Conservation (phyloP, 75 land plant genomes). For the Ceratopteris richardii region DNA sequence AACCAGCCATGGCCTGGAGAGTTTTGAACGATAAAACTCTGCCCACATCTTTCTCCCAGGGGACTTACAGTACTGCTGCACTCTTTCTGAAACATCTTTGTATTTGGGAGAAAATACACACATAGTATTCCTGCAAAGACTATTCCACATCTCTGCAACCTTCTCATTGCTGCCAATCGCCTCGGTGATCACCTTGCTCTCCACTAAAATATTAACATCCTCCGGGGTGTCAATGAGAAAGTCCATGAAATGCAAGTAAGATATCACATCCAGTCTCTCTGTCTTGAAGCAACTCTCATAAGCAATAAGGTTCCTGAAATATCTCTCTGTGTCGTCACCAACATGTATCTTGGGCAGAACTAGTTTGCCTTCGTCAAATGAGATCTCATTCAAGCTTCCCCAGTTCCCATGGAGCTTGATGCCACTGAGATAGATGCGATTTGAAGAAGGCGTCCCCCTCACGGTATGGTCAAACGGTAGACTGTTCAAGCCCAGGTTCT, state of each 20-base stretch:
- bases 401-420: no score
- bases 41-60: not conserved
- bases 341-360: not conserved
- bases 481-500: no score
- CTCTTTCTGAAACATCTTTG: not conserved
- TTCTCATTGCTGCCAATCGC: not conserved
- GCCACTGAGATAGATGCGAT: not conserved
- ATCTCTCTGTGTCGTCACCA: not conserved
- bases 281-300: not conserved
- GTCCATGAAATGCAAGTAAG: conserved; percentile 3
- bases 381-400: no score
- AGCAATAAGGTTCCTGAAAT: not conserved
- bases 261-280: not conserved
- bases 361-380: not conserved
- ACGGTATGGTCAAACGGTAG: not conserved
- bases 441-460: not conserved
- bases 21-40: not conserved
- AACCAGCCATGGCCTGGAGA: not conserved
- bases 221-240: not conserved
- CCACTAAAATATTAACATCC: not conserved
- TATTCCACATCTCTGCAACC: not conserved
- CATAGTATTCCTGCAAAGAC: not conserved
- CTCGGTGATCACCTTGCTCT: not conserved
- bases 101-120: not conserved
- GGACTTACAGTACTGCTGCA: not conserved